phyloP scores from a whole-genome alignment of 2,329 filamentous ascomycete species.

The Clonostachys byssicola region DNA sequence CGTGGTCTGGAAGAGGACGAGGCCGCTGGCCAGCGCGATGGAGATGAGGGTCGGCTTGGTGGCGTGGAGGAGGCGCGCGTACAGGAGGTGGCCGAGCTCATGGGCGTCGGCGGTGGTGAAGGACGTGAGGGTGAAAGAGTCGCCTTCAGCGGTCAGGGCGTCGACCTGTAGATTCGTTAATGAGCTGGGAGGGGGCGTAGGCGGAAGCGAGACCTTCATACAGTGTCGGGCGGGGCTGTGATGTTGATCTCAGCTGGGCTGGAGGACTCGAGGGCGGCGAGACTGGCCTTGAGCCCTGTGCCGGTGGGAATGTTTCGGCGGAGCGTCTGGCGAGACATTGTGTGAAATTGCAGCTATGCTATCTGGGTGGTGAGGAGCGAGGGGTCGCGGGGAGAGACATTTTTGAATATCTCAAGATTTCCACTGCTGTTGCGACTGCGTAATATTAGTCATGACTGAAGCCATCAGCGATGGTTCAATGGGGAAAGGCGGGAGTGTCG shows the following conservation, averaged over 20 bases:
- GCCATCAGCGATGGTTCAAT: no score
- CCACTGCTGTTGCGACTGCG: no score
- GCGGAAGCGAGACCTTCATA: neutral
- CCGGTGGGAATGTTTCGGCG: slow-evolving; percentile 2
- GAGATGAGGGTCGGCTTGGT: slow-evolving; percentile 51
- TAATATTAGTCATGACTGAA: no score
- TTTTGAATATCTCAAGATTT: no score
- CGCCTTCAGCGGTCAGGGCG: slow-evolving; percentile 23
- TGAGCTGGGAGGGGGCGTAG: neutral
- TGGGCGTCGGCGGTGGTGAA: slow-evolving; percentile 65
- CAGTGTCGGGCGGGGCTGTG: neutral
- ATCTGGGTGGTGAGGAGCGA: neutral
- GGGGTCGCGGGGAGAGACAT: no score
- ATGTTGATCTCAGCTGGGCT: neutral
- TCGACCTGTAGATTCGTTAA: slow-evolving; percentile 12
- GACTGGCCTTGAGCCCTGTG: slow-evolving; percentile 3
- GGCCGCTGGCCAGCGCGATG: slow-evolving; percentile 54
- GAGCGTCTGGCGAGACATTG: slow-evolving; percentile 3
- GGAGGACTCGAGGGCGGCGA: slow-evolving; percentile 1
- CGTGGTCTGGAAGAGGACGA: slow-evolving; percentile 66
- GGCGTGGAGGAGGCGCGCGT: slow-evolving; percentile 55
- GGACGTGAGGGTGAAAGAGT: slow-evolving; percentile 38
- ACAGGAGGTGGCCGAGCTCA: slow-evolving; percentile 60
- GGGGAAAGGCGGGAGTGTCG: no score
- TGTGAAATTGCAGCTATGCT: neutral